A percentile compares a stretch with the other conserved stretches of the same genome.
Evolutionary conservation across 176 grass and related monocot species (phyloP).

Genomic region (Olyra latifolia): DNA sequence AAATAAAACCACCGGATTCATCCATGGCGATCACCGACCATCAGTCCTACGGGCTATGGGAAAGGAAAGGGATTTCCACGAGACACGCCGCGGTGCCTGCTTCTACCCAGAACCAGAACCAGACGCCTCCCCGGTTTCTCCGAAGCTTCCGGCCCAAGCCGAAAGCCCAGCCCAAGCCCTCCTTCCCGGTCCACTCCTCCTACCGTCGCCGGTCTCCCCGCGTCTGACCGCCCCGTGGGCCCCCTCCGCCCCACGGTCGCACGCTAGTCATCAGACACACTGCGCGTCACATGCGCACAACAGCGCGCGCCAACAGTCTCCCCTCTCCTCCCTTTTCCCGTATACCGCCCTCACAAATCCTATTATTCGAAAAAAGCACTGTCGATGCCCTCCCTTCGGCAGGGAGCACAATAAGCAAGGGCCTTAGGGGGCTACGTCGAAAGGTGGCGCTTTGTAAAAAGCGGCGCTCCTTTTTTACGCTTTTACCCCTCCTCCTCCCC

Average conservation of each 20-base stretch:
- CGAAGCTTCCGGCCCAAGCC: background rate
- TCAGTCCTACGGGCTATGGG: no score
- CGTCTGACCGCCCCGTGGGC: background rate
- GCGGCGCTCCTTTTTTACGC: background rate
- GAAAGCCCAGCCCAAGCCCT: background rate
- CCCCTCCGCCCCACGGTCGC: background rate
- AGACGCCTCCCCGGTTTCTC: no score
- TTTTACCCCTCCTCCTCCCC: background rate
- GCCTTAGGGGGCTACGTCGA: accelerated
- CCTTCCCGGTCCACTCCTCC: background rate
- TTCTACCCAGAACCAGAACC: no score
- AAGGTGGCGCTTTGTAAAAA: background rate
- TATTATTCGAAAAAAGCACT: background rate
- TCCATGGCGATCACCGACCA: no score
- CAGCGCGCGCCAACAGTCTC: background rate
- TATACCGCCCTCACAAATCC: background rate
- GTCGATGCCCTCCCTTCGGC: background rate
- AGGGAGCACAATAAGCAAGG: no score
- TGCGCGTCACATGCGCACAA: background rate
- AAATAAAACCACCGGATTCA: no score
- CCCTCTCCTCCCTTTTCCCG: background rate
- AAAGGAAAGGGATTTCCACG: no score
- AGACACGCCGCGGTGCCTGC: no score
- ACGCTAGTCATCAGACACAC: background rate
- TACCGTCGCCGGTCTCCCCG: background rate